A percentile compares a stretch with the other conserved stretches of the same genome.
Evolutionary conservation across 148 eudicot species (phyloP).

Genomic region (Dysphania ambrosioides): DNA sequence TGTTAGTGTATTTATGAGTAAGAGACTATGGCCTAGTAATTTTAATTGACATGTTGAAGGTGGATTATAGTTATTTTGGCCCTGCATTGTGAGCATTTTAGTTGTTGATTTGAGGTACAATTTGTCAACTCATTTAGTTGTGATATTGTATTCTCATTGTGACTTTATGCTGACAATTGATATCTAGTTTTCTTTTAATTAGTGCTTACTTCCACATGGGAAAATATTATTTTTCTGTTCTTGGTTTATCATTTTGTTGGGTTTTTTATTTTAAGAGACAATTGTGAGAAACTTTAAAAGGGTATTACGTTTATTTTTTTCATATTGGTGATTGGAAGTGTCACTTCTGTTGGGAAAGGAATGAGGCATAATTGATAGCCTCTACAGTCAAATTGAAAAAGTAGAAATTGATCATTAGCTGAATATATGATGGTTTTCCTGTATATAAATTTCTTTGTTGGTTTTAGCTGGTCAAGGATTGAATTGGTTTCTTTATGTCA

Average conservation of each 20-base stretch:
- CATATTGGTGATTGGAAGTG: neutral
- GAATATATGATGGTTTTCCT: no score
- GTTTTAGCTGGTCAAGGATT: neutral
- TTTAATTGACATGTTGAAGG: no score
- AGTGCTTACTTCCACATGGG: neutral
- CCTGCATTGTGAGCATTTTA: no score
- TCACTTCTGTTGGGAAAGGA: neutral
- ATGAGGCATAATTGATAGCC: neutral
- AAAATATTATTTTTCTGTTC: neutral
- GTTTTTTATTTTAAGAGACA: neutral
- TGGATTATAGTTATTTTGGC: no score
- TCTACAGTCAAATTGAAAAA: neutral
- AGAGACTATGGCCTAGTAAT: no score
- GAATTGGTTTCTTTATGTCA: neutral
- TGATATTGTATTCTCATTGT: neutral
- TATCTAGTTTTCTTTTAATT: no score
- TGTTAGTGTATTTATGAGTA: no score
- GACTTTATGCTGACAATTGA: neutral
- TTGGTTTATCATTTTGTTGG: neutral
- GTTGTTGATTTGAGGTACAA: no score
- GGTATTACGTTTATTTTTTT: neutral
- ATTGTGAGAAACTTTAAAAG: neutral
- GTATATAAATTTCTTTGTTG: neutral
- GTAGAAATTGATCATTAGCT: no score
- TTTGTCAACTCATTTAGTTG: neutral